Evolutionary conservation across 108 stramenopile genomes (phyloP).

Genomic region (Nitzschia sp.): DNA sequence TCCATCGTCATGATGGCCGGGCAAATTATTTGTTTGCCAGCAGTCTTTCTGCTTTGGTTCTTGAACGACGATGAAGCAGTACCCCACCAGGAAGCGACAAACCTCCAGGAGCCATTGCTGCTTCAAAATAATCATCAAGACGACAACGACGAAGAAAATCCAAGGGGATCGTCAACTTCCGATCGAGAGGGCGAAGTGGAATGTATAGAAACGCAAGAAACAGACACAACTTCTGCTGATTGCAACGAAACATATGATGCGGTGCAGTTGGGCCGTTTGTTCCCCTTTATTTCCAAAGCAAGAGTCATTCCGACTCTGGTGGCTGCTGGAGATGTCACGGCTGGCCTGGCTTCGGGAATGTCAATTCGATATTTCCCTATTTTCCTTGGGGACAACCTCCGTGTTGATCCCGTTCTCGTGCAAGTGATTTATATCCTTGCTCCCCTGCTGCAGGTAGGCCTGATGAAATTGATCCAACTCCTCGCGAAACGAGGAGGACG

Average conservation of each 20-base stretch:
- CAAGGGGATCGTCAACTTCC: background rate
- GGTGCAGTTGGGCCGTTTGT: no score
- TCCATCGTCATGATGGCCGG: slow-evolving; percentile 14
- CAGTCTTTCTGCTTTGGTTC: slow-evolving; percentile 12
- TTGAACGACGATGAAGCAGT: slow-evolving; percentile 9
- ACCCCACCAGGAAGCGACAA: no score
- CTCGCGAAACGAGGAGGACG: slow-evolving; percentile 36
- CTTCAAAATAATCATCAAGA: background rate
- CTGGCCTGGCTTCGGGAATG: slow-evolving; percentile 51
- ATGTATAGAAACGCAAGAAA: background rate
- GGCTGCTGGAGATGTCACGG: slow-evolving; percentile 1
- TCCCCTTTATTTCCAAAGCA: no score
- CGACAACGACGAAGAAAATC: background rate
- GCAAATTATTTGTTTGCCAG: slow-evolving; percentile 4
- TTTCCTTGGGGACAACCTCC: slow-evolving; percentile 52
- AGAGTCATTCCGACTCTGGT: slow-evolving; percentile 3
- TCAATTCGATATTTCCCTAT: slow-evolving; percentile 75
- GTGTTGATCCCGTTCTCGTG: slow-evolving; percentile 50
- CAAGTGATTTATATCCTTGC: slow-evolving; percentile 51
- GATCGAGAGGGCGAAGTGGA: background rate
- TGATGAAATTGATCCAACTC: slow-evolving; percentile 30
- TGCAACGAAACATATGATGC: no score
- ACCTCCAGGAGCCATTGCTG: background rate
- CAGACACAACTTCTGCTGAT: background rate
- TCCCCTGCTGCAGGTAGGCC: slow-evolving; percentile 41